phyloP scores from a whole-genome alignment of 352 stramenopile genomes.

The Phytophthora capsici region DNA sequence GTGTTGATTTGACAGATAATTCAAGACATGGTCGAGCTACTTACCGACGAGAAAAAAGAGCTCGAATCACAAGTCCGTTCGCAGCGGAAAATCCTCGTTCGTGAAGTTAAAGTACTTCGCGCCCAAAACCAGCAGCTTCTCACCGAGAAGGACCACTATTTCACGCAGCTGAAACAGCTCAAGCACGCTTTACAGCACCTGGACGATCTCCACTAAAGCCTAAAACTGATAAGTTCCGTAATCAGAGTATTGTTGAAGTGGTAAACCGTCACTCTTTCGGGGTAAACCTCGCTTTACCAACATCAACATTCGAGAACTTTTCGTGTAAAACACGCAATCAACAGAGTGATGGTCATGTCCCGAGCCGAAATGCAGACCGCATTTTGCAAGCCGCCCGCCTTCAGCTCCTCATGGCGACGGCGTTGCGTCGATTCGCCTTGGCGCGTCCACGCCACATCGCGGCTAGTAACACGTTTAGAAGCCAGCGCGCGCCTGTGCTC shows the following conservation, averaged over 20 bases:
- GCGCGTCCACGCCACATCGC: slow-evolving; percentile 18
- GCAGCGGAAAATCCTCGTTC: slow-evolving; percentile 83
- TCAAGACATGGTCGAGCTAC: slow-evolving; percentile 79
- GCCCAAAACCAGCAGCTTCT: slow-evolving; percentile 70
- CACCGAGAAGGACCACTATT: slow-evolving; percentile 74
- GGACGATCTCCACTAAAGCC: slow-evolving; percentile 52
- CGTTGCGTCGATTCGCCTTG: slow-evolving; percentile 43
- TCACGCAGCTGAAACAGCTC: slow-evolving; percentile 78
- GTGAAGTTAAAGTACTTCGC: slow-evolving; percentile 79
- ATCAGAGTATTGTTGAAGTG: slow-evolving; percentile 16
- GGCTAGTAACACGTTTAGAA: not conserved
- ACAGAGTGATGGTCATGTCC: slow-evolving; percentile 10
- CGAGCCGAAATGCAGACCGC: not conserved
- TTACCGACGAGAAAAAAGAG: slow-evolving; percentile 80
- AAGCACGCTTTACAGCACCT: slow-evolving; percentile 76
- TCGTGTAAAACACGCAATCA: slow-evolving; percentile 17
- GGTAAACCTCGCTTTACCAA: slow-evolving; percentile 1
- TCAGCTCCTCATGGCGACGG: slow-evolving; percentile 39
- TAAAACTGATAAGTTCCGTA: not conserved
- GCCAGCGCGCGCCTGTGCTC: slow-evolving; percentile 14
- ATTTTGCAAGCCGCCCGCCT: slow-evolving; percentile 2
- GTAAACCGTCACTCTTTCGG: not conserved
- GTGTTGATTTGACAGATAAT: slow-evolving; percentile 55
- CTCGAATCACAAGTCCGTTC: slow-evolving; percentile 73
- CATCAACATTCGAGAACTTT: slow-evolving; percentile 22